phyloP scores from a whole-genome alignment of 495 filamentous ascomycete genomes.

The Platismatia glauca region DNA sequence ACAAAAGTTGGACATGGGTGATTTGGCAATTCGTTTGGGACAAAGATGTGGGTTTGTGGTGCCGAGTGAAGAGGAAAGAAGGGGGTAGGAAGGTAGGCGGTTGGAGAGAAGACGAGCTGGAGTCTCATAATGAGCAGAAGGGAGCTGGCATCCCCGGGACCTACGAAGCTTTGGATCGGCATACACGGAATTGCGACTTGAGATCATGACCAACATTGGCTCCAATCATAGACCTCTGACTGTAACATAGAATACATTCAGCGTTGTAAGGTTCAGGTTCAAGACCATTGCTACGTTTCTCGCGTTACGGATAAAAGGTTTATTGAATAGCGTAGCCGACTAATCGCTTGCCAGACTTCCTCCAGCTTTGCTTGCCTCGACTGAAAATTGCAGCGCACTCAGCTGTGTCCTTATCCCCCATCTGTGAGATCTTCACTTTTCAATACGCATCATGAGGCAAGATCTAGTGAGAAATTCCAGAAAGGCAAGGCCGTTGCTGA shows the following conservation, averaged over 20 bases:
- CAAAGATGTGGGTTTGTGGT: constrained; percentile 76
- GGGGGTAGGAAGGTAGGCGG: constrained; percentile 63
- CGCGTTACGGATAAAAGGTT: not conserved
- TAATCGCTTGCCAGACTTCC: not conserved
- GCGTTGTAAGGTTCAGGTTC: not conserved
- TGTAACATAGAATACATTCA: not conserved
- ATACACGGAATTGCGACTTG: not conserved
- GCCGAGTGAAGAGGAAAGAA: constrained; percentile 83
- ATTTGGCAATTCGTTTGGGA: constrained; percentile 94
- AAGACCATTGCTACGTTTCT: not conserved
- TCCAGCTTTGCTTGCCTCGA: not conserved
- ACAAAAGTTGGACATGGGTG: constrained; percentile 84
- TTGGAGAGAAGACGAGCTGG: constrained; percentile 49
- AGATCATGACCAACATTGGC: not conserved
- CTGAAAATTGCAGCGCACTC: not conserved
- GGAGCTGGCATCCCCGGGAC: constrained; percentile 2
- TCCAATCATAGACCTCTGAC: not conserved
- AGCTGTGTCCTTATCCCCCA: not conserved
- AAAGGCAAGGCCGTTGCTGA: not conserved
- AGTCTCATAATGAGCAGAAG: constrained; percentile 25
- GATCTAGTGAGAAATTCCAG: not conserved
- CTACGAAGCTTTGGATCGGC: not conserved
- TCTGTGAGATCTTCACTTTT: not conserved
- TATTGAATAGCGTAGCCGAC: not conserved
- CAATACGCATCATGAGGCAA: not conserved